Conservation (phyloP, 2,329 filamentous ascomycete genomes). For the Hypoxylon sp. region DNA sequence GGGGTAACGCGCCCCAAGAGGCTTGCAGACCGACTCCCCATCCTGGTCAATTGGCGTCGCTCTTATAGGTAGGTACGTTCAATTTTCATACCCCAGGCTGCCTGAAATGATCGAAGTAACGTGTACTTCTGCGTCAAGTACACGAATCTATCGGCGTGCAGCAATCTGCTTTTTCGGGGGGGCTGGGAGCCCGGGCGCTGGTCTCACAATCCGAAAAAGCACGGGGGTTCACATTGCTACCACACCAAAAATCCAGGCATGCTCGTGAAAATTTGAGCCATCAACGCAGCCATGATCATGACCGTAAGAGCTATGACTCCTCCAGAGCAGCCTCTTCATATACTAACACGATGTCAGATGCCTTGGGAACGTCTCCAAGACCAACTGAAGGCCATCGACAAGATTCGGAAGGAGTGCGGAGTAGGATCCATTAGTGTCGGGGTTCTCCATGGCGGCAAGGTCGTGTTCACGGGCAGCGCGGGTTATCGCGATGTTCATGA, state of each 20-base stretch:
- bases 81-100: too few relatives aligned
- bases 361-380: not conserved
- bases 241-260: not conserved
- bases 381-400: not conserved
- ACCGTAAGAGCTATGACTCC: not conserved
- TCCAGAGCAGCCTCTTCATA: not conserved
- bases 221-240: not conserved
- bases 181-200: too few relatives aligned
- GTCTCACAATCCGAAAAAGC: not conserved
- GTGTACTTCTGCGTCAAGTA: too few relatives aligned
- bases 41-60: too few relatives aligned
- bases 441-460: conserved; percentile 4
- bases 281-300: not conserved
- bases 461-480: conserved; percentile 3
- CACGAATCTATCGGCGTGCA: too few relatives aligned
- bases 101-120: too few relatives aligned
- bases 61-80: too few relatives aligned
- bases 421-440: conserved; percentile 6
- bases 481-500: not conserved
- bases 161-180: too few relatives aligned
- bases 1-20: too few relatives aligned
- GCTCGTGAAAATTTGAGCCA: not conserved
- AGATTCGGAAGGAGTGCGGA: conserved; percentile 1
- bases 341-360: not conserved
- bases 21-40: too few relatives aligned